Percentiles rank a stretch among this genome's conserved stretches.
Conservation (phyloP, 2,329 filamentous ascomycete species). For the Arthroderma sp. region DNA sequence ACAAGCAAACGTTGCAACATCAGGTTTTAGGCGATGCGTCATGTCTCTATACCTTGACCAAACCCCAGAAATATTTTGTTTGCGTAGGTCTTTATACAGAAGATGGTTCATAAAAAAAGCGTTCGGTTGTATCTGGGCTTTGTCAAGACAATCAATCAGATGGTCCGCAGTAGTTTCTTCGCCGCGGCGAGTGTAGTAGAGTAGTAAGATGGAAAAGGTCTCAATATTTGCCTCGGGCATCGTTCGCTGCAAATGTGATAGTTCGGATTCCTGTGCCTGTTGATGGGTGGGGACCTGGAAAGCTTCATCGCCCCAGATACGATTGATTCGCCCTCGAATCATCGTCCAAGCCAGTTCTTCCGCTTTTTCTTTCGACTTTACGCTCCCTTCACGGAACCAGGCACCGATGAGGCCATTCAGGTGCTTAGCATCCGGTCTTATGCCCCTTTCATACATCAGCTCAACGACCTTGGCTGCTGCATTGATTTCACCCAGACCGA, state of each 20-base stretch:
- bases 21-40: constrained; percentile 43
- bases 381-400: constrained; percentile 53
- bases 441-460: constrained; percentile 57
- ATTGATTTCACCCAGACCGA: constrained; percentile 56
- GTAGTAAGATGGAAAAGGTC: constrained; percentile 62
- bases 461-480: constrained; percentile 60
- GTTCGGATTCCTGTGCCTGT: constrained; percentile 9
- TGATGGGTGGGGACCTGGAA: constrained; percentile 16
- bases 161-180: constrained; percentile 45
- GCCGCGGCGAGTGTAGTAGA: constrained; percentile 54
- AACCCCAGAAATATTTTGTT: constrained; percentile 43
- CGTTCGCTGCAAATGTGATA: constrained; percentile 21
- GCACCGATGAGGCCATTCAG: constrained; percentile 72
- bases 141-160: constrained; percentile 49
- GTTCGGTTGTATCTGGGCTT: constrained; percentile 53
- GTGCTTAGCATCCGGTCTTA: constrained; percentile 58
- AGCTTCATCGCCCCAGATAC: constrained; percentile 35
- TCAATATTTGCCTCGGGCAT: constrained; percentile 55
- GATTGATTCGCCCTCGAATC: constrained; percentile 54
- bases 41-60: constrained; percentile 44
- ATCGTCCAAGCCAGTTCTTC: constrained; percentile 63
- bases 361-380: constrained; percentile 44
- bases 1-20: constrained; percentile 55
- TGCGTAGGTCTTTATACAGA: constrained; percentile 52
- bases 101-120: constrained; percentile 70